These are phyloP conservation scores for Pythium volutum DNA, from an alignment of 352 stramenopile genomes.

Conservation along the genomic window DNA sequence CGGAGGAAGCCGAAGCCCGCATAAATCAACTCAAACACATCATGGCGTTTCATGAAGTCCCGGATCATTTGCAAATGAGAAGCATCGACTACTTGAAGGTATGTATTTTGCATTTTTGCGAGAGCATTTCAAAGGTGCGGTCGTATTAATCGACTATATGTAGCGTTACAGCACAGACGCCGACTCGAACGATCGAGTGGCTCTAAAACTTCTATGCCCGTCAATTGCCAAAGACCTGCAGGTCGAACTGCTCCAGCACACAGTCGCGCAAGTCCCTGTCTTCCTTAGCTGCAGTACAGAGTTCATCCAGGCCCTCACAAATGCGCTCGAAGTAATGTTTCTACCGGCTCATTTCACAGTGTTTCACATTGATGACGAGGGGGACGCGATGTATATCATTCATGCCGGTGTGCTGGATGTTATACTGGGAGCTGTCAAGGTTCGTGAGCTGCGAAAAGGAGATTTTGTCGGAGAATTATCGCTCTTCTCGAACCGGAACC, in stretches of 20 bases:
- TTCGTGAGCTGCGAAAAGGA: conserved; percentile 33
- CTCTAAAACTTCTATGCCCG: conserved; percentile 39
- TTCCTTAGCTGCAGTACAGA: conserved; percentile 39
- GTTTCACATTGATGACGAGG: conserved; percentile 34
- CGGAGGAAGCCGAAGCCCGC: conserved; percentile 37
- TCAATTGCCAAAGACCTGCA: conserved; percentile 56
- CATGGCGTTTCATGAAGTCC: conserved; percentile 45
- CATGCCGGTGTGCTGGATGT: conserved; percentile 36
- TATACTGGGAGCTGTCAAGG: conserved; percentile 33
- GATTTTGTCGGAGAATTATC: conserved; percentile 46
- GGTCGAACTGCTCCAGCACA: conserved; percentile 40
- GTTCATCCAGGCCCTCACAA: conserved; percentile 41
- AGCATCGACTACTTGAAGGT: conserved; percentile 48
- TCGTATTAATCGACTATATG: too few species aligned
- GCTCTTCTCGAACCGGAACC: conserved; percentile 55
- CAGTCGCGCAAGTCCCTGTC: conserved; percentile 36
- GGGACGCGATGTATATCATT: conserved; percentile 57
- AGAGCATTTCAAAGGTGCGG: too few species aligned
- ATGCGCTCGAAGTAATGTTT: conserved; percentile 41
- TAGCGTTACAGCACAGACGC: conserved; percentile 45
- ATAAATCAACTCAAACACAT: conserved; percentile 64
- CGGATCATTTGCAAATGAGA: conserved; percentile 32
- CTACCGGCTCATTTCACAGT: conserved; percentile 39
- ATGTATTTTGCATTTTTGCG: conserved; percentile 8
- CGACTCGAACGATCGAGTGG: conserved; percentile 44